A percentile compares a stretch with the other conserved stretches of the same genome.
Conservation (phyloP, 345 rosid species). For the Euclidium syriacum region DNA sequence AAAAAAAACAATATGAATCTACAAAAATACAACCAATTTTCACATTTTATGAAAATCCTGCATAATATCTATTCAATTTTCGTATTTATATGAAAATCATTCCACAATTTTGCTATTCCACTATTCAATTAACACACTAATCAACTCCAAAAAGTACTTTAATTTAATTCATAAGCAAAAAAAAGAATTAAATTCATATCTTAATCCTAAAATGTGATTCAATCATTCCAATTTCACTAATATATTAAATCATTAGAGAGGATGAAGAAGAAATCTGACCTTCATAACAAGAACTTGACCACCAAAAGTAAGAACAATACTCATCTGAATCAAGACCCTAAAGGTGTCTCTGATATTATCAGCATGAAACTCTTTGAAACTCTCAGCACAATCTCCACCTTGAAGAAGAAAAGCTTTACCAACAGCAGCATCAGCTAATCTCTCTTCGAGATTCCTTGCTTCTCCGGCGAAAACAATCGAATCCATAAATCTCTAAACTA, state of each 20-base stretch:
- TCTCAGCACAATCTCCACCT: conserved; percentile 60
- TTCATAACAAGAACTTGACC: conserved; percentile 55
- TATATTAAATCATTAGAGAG: neutral
- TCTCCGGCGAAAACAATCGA: conserved; percentile 52
- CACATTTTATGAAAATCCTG: too few species aligned
- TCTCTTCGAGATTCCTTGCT: conserved; percentile 47
- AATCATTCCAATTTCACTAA: too few species aligned
- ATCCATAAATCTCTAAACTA: neutral
- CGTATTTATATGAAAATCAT: too few species aligned
- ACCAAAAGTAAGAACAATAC: conserved; percentile 55
- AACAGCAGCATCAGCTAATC: conserved; percentile 41
- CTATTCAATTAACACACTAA: too few species aligned
- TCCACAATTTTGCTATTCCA: too few species aligned
- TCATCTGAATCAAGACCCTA: conserved; percentile 56
- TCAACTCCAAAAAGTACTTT: too few species aligned
- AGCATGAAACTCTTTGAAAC: conserved; percentile 55
- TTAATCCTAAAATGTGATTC: too few species aligned
- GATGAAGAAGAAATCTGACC: conserved; percentile 30
- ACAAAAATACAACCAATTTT: too few species aligned
- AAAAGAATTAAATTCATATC: too few species aligned
- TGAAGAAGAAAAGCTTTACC: conserved; percentile 53
- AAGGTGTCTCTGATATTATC: conserved; percentile 45
- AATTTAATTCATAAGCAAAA: too few species aligned
- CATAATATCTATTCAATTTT: too few species aligned
- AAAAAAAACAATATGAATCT: too few species aligned